Conservation (phyloP, 192 early-diverging fungal genomes). For the Linnemannia zychae region DNA sequence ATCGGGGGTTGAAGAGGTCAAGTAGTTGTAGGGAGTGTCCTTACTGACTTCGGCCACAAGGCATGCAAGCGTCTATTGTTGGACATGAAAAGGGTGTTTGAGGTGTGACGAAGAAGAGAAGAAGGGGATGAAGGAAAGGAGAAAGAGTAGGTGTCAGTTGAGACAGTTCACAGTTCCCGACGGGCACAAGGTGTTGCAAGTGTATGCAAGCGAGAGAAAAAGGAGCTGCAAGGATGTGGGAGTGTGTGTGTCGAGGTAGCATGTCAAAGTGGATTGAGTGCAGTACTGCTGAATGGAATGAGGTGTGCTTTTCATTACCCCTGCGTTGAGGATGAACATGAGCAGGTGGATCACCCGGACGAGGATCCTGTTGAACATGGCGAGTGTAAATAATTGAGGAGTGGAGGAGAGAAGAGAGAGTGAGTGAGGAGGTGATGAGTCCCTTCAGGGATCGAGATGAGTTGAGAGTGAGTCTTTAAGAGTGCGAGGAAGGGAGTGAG, state of each 20-base stretch:
- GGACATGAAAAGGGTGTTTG: background rate
- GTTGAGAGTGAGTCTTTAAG: background rate
- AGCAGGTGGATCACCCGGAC: constrained; percentile 27
- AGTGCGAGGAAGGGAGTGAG: background rate
- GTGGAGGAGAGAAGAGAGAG: background rate
- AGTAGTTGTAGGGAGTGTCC: background rate
- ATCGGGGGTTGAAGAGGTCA: background rate
- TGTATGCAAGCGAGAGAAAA: background rate
- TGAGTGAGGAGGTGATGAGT: background rate
- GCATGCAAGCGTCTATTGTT: constrained; percentile 33
- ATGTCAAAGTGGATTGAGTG: background rate
- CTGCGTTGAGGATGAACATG: constrained; percentile 38
- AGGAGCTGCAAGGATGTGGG: background rate
- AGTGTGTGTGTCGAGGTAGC: background rate
- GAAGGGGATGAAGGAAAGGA: background rate
- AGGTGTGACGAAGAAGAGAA: background rate
- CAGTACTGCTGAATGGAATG: background rate
- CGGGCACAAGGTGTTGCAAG: background rate
- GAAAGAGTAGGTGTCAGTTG: background rate
- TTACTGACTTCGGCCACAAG: constrained; percentile 37
- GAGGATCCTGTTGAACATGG: constrained; percentile 30
- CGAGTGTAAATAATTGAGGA: background rate
- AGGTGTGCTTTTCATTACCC: constrained; percentile 15
- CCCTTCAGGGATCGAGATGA: background rate
- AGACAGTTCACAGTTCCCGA: background rate